Percentiles rank a stretch among this genome's conserved stretches.
phyloP scores from a whole-genome alignment of 306 rosid species.

The Prunus persica region Prunus_persica_NCBIv2 NC_034015.1:19683501-19684000 shows the following conservation, averaged over 20 bases:
- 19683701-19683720: slow-evolving; percentile 58
- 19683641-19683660: slow-evolving; percentile 36
- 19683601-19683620: slow-evolving; percentile 71
- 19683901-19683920: slow-evolving; percentile 64
- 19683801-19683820: slow-evolving; percentile 45
- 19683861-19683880: slow-evolving; percentile 23
- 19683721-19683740: slow-evolving; percentile 32
- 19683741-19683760: slow-evolving; percentile 25
- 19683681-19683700: slow-evolving; percentile 58
- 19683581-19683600: slow-evolving; percentile 22
- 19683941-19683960: slow-evolving; percentile 49
- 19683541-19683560: slow-evolving; percentile 48
- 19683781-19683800: slow-evolving; percentile 19
- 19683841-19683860: slow-evolving; percentile 33
- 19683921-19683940: slow-evolving; percentile 38
- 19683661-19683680: slow-evolving; percentile 57
- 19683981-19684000: slow-evolving; percentile 24
- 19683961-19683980: slow-evolving; percentile 54
- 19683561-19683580: slow-evolving; percentile 66
- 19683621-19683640: slow-evolving; percentile 75
- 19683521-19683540: slow-evolving; percentile 59
- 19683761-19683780: slow-evolving; percentile 18
- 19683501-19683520: slow-evolving; percentile 71
- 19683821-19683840: slow-evolving; percentile 38
- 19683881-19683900: slow-evolving; percentile 52